phyloP scores from a whole-genome alignment of 1,284 basidiomycete genomes.

The Sporisorium graminicola region DNA sequence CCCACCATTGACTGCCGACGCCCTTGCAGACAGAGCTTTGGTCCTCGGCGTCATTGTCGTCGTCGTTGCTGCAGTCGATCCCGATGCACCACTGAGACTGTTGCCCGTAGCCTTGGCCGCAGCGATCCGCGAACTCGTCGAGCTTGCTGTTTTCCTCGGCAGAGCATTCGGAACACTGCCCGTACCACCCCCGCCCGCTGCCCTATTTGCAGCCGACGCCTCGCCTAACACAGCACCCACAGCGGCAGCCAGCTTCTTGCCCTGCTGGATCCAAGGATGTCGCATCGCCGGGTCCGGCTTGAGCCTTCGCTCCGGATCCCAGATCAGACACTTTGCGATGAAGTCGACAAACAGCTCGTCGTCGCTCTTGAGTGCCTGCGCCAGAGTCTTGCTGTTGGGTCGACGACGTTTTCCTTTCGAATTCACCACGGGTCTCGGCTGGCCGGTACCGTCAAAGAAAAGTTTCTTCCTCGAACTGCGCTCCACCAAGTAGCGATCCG shows the following conservation, averaged over 20 bases:
- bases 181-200: not conserved
- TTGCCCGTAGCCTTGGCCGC: not conserved
- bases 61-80: not conserved
- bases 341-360: conserved; percentile 80
- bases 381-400: conserved; percentile 88
- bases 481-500: conserved; percentile 94
- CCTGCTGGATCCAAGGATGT: conserved; percentile 65
- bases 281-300: conserved; percentile 87
- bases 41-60: conserved; percentile 12
- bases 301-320: conserved; percentile 96
- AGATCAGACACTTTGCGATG: conserved; percentile 92
- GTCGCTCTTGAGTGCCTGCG: conserved; percentile 87
- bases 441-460: conserved; percentile 95
- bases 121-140: not conserved
- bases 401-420: conserved; percentile 93
- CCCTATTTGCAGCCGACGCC: not conserved
- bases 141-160: conserved; percentile 12
- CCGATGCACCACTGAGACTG: not conserved
- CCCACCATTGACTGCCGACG: not conserved
- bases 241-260: conserved; percentile 16
- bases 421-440: conserved; percentile 92
- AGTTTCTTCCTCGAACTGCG: conserved; percentile 91
- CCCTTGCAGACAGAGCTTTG: conserved; percentile 12
- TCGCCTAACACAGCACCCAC: conserved; percentile 17
- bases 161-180: not conserved